Base-by-base conservation (phyloP, 2,329 filamentous ascomycete genomes). In the Xylaria sp. region DNA sequence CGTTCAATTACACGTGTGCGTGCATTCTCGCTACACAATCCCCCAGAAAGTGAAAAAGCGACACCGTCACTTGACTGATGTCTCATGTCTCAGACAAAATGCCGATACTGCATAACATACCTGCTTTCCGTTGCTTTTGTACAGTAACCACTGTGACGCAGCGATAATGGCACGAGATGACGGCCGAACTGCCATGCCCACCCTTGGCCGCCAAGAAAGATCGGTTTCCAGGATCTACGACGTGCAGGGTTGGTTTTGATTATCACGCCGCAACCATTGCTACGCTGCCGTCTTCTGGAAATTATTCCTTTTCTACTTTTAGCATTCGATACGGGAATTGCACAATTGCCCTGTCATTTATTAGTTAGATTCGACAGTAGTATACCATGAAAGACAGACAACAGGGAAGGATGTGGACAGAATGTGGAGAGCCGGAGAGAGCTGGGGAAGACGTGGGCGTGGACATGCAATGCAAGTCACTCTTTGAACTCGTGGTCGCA, bases 261-360 rank as follows among this genome's bases (percentile, higher is more conserved):
- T 69, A 52, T 64, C 57, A 60, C 57, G 25, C 60, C 41, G 46
- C 56, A 60, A 23, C 66, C 46, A 48, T 63, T 67, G 66, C 58
- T 53, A 67, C 63, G 67, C 61, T 67, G 43, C 55, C 20, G 62
- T 65, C 43, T 71, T 69, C 64, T 69, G 67, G 69, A 71, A 70
- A 71, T 71, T 66, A 61, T 71, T 34, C 36, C n/a, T 20, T 63
- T 71, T 67, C 67, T 69, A 66, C 63, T 71, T 67, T 67, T 67
- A 66, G 60, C 59, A 70, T 52, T 34, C 20, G 48, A 63, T 28
- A 41, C 65, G 60, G 65, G 65, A 60, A 15, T 59, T 46, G 4
- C 55, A 63, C 61, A 66, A 61, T 10, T 52, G 46, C 32, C 28
- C 56, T 43, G 52, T 62, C 46, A 52, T 28, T 39, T 18, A 3